Conservation (phyloP, 371 early-diverging fungal genomes). For the Dichotomocladium elegans region DNA sequence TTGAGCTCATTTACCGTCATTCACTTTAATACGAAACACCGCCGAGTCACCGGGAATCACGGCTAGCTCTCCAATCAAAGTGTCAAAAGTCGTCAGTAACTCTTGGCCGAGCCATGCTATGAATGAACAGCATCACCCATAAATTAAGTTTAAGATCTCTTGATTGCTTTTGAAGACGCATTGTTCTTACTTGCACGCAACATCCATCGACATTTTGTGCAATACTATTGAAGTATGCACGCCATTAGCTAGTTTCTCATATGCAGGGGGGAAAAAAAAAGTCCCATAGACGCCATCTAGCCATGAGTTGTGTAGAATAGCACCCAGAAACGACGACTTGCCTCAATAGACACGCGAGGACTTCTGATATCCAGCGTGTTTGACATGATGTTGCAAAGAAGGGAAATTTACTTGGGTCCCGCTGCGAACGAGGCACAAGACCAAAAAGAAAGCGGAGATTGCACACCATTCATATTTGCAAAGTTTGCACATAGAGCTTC, state of each 20-base stretch:
- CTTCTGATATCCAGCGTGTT: conserved; percentile 11
- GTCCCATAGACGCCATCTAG: background rate
- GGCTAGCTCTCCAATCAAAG: conserved; percentile 60
- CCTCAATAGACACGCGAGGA: conserved; percentile 28
- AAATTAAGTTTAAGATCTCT: background rate
- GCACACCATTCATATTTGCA: too few relatives aligned
- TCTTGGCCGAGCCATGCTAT: conserved; percentile 72
- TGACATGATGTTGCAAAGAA: too few relatives aligned
- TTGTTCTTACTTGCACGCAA: conserved; percentile 34
- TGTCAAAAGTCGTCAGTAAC: conserved; percentile 62
- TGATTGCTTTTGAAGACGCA: background rate
- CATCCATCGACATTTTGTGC: conserved; percentile 47
- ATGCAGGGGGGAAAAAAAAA: too few relatives aligned
- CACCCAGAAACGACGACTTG: background rate
- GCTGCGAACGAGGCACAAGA: too few relatives aligned
- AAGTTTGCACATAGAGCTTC: too few relatives aligned
- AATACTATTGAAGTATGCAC: conserved; percentile 24
- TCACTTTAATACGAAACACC: conserved; percentile 57
- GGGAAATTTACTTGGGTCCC: too few relatives aligned
- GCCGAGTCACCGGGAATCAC: conserved; percentile 61
- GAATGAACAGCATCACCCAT: background rate
- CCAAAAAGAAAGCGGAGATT: too few relatives aligned
- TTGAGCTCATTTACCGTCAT: conserved; percentile 57
- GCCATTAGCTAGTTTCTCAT: background rate
- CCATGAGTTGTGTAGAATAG: background rate